Evolutionary conservation across 108 stramenopile genomes (phyloP), one percentile per base, ranked within the genome.

Genomic region (Heterococcus sp.): DNA sequence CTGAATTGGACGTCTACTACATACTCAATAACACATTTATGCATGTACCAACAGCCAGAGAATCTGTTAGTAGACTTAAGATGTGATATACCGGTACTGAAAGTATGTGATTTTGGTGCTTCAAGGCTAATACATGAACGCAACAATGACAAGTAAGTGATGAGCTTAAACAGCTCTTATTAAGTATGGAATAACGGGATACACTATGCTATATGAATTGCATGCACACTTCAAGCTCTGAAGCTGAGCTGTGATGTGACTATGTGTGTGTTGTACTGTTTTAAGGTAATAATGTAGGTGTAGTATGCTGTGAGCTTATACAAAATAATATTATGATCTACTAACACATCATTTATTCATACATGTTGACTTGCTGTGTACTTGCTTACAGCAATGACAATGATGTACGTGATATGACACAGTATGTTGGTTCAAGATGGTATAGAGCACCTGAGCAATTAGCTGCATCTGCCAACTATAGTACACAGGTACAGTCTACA

Each of bases 381-480:
- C 46, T 21, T n/a, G n/a, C n/a, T n/a, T n/a, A n/a, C n/a, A n/a
- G n/a, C n/a, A n/a, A 58, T 8, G 5, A 32, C 8, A 32, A 28
- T 32, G 66, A n/a, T n/a, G 66, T 3, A 3, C 72, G 8, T 28
- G 66, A 95, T 68, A 89, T 97, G 46, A 98, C 97, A 32, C 95
- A 95, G 84, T 96, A 99, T 85, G 98, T 99, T 35, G 98, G 97
- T 14, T 97, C 97, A 32, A 87, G 98, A 14, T 99, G 98, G 98
- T 99, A 99, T 86, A 87, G 98, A 34, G 91, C 91, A 2, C 98
- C 98, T 5, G 98, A 99, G 83, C 85, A 98, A 33, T 96, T 80
- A 65, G 78, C 66, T 35, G n/a, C n/a, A n/a, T n/a, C n/a, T n/a
- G n/a, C n/a, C n/a, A n/a, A n/a, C n/a, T n/a, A n/a, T n/a, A n/a